phyloP scores from a whole-genome alignment of 768 basidiomycete genomes.

The Suillus plorans region DNA sequence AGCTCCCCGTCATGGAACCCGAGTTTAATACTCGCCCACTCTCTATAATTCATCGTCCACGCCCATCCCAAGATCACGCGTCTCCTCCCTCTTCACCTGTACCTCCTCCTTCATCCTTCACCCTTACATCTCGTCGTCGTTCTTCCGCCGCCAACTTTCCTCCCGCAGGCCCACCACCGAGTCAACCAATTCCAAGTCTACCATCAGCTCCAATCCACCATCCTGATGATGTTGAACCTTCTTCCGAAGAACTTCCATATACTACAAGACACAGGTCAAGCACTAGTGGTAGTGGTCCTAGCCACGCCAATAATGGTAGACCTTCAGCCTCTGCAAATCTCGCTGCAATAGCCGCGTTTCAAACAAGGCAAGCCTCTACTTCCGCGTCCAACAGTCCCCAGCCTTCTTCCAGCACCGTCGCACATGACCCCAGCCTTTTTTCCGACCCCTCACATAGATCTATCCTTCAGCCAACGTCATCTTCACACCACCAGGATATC shows the following conservation, averaged over 20 bases:
- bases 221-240: slow-evolving; percentile 20
- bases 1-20: slow-evolving; percentile 24
- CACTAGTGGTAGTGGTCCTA: slow-evolving; percentile 28
- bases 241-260: slow-evolving; percentile 28
- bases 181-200: slow-evolving; percentile 69
- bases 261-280: slow-evolving; percentile 35
- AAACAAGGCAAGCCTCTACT: slow-evolving; percentile 40
- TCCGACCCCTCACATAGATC: slow-evolving; percentile 60
- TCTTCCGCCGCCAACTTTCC: slow-evolving; percentile 64
- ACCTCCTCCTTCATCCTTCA: slow-evolving; percentile 29
- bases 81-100: slow-evolving; percentile 30
- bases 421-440: slow-evolving; percentile 46
- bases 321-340: slow-evolving; percentile 48
- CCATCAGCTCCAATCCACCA: slow-evolving; percentile 38
- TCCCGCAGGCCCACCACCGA: slow-evolving; percentile 71
- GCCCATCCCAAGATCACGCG: slow-evolving; percentile 34
- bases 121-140: slow-evolving; percentile 49
- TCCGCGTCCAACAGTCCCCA: slow-evolving; percentile 29
- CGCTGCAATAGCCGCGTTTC: slow-evolving; percentile 61
- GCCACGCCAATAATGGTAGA: slow-evolving; percentile 28
- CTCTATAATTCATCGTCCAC: slow-evolving; percentile 28
- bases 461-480: slow-evolving; percentile 36
- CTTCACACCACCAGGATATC: slow-evolving; percentile 37
- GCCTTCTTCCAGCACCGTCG: slow-evolving; percentile 17
- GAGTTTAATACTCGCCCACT: slow-evolving; percentile 30